Base-by-base conservation (phyloP, 306 rosid species). In the Lathyrus aphaca region DNA sequence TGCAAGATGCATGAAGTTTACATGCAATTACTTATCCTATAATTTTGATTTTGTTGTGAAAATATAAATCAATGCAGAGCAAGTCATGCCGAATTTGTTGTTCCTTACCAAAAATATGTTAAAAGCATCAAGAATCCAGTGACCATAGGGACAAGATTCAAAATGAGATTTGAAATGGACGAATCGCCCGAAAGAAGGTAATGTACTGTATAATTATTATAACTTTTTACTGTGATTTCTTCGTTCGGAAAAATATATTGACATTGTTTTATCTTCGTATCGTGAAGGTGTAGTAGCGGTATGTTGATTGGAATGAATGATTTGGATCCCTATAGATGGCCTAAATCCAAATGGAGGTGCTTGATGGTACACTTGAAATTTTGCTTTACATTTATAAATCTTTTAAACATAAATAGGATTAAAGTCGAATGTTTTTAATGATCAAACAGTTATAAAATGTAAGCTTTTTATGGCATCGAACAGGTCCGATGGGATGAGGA, bases 401-500 rank as follows among this genome's bases (percentile, higher is more conserved):
- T 50, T 3, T 18, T 50, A 19, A 19, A 10, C 6, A 3, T 10
- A 10, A 3, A 10, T 19, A 51, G 4, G 57, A 51, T 51, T 51
- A 51, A 51, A 51, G 30, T 19, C n/a, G 23, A 19, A 51, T 19
- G 11, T 51, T 53, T 16, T 53, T 53, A 53, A 19, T 19, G 32
- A 53, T 53, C 12, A 4, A 21, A 21, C 1, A n/a, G 15, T 53
- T 10, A 10, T 53, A 21, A 53, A 19, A 10, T 19, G 21, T 43
- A 68, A 79, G 81, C 49, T 64, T 75, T 5, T 25, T 72, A 17
- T 74, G 76, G 65, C 30, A 46, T 81, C 17, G 44, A 75, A 77
- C 87, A 95, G 99, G 96, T 95, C 12, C 82, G 89, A 68, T 91
- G 97, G 99, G 97, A 95, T 81, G 96, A 89, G 64, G 87, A 91